A percentile compares a stretch with the other conserved stretches of the same genome.
Conservation (phyloP, 2,329 filamentous ascomycete species). For the Fusarium aywerte region DNA sequence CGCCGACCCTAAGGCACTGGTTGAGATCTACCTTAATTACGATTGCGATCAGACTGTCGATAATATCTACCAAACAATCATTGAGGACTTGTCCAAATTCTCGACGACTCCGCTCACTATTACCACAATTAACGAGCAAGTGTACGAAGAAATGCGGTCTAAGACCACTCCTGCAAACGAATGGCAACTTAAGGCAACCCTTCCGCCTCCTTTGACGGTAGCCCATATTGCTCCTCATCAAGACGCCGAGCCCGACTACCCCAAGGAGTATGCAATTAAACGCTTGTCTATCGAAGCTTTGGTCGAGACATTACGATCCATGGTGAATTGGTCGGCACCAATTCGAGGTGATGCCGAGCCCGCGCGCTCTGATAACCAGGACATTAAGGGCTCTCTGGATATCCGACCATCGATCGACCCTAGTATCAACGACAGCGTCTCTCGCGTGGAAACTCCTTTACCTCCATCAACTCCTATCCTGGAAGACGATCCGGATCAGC, state of each 20-base stretch:
- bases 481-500: slow-evolving; percentile 90
- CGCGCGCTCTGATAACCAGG: slow-evolving; percentile 46
- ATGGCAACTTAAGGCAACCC: slow-evolving; percentile 86
- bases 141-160: slow-evolving; percentile 81
- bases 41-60: slow-evolving; percentile 96
- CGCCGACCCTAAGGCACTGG: slow-evolving; percentile 85
- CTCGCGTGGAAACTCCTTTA: slow-evolving; percentile 68
- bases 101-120: slow-evolving; percentile 82
- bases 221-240: slow-evolving; percentile 73
- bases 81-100: slow-evolving; percentile 91
- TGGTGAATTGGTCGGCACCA: slow-evolving; percentile 88
- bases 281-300: slow-evolving; percentile 88
- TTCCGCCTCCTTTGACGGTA: slow-evolving; percentile 88
- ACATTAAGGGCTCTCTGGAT: slow-evolving; percentile 54
- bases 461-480: slow-evolving; percentile 73
- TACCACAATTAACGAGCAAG: slow-evolving; percentile 81
- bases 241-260: slow-evolving; percentile 76
- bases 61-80: slow-evolving; percentile 95
- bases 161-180: slow-evolving; percentile 72
- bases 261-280: slow-evolving; percentile 91
- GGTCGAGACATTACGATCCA: slow-evolving; percentile 86
- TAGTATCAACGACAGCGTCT: slow-evolving; percentile 67
- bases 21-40: slow-evolving; percentile 97
- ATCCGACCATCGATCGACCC: slow-evolving; percentile 76
- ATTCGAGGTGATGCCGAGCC: slow-evolving; percentile 66